Evolutionary conservation across 306 rosid genomes (phyloP).

Genomic region (Pachyrhizus erosus): DNA sequence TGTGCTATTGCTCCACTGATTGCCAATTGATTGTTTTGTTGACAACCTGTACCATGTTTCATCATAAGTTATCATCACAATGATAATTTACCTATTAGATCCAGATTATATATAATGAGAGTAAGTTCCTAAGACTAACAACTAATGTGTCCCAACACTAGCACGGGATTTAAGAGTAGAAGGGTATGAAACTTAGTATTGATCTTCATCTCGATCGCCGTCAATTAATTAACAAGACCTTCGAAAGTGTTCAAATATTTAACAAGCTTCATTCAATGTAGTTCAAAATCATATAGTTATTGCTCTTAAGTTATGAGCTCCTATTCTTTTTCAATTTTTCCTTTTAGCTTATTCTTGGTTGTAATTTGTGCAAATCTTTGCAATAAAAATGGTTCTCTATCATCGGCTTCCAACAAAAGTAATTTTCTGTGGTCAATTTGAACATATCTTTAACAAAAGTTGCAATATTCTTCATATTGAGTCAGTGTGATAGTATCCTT

Average conservation of each 20-base stretch:
- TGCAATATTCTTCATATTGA: background rate
- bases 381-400: background rate
- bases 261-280: background rate
- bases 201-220: background rate
- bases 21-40: no score
- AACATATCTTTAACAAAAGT: background rate
- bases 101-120: background rate
- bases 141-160: no score
- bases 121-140: no score
- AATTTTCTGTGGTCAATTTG: background rate
- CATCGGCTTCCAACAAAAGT: background rate
- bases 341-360: background rate
- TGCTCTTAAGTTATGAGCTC: background rate
- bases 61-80: constrained; percentile 5
- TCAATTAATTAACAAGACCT: background rate
- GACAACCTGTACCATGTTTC: background rate
- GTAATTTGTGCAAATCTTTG: background rate
- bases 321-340: background rate
- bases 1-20: no score
- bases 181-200: background rate
- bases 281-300: background rate
- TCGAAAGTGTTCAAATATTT: background rate
- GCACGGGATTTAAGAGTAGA: background rate
- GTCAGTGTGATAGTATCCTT: background rate
- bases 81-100: no score